A percentile compares a stretch with the other conserved stretches of the same genome.
Evolutionary conservation across 225 moss, liverwort and hornwort species (phyloP).

Genomic region (Takakia lepidozioides): DNA sequence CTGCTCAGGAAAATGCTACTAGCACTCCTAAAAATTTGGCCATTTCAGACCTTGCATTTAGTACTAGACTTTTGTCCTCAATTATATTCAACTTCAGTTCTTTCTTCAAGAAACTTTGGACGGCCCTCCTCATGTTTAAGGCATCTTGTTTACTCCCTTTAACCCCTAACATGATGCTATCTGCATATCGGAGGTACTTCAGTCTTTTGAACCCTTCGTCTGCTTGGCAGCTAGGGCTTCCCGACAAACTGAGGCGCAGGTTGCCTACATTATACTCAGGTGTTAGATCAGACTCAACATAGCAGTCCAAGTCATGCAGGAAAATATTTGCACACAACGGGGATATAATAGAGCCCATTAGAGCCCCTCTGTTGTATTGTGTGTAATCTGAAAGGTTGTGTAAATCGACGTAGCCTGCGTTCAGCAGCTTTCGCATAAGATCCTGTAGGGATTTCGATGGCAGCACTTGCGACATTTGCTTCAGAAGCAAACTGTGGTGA

Average conservation of each 20-base stretch:
- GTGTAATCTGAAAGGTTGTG: conserved; percentile 51
- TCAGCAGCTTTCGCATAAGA: conserved; percentile 48
- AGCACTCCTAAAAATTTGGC: conserved; percentile 39
- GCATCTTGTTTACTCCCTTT: conserved; percentile 51
- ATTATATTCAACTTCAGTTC: conserved; percentile 37
- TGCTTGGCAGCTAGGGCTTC: background rate
- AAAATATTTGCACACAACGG: conserved; percentile 45
- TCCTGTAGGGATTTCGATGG: conserved; percentile 47
- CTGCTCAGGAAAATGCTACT: no score
- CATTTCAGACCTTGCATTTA: conserved; percentile 44
- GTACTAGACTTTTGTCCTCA: conserved; percentile 29
- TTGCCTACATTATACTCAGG: conserved; percentile 45
- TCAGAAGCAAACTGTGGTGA: conserved; percentile 48
- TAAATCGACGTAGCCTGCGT: conserved; percentile 53
- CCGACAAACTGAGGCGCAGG: no score
- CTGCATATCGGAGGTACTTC: conserved; percentile 50
- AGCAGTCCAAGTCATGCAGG: conserved; percentile 50
- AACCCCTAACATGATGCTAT: conserved; percentile 44
- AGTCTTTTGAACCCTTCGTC: conserved; percentile 19
- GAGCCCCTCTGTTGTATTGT: conserved; percentile 29
- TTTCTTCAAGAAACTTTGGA: conserved; percentile 36
- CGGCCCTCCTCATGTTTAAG: conserved; percentile 21
- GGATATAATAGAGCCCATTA: conserved; percentile 42
- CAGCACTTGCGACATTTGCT: conserved; percentile 32
- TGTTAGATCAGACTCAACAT: conserved; percentile 46